A percentile compares a stretch with the other conserved stretches of the same genome.
Evolutionary conservation across 441 rosid species (phyloP).

Genomic region (Euphorbia celastroides): DNA sequence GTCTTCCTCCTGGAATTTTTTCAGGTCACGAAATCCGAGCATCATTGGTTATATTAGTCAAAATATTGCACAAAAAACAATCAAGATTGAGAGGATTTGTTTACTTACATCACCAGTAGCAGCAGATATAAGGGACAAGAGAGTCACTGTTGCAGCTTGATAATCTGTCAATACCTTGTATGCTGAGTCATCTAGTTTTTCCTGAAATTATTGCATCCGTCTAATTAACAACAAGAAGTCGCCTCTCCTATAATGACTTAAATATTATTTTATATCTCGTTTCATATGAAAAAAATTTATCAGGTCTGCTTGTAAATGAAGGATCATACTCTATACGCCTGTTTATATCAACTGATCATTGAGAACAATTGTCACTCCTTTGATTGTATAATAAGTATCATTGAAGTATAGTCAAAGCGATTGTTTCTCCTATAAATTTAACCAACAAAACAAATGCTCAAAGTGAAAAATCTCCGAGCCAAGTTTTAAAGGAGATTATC

Average conservation of each 20-base stretch:
- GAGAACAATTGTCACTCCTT: not conserved
- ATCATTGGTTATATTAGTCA: not conserved
- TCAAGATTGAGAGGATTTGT: not conserved
- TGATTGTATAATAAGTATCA: not conserved
- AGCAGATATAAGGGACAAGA: slow-evolving; percentile 69
- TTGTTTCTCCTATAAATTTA: too few relatives aligned
- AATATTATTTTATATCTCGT: not conserved
- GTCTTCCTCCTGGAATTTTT: slow-evolving; percentile 48
- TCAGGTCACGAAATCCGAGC: too few relatives aligned
- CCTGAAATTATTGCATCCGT: slow-evolving; percentile 38
- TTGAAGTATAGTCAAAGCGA: not conserved
- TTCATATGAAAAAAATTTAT: not conserved
- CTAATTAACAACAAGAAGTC: not conserved
- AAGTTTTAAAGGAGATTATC: too few relatives aligned
- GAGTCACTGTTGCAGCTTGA: slow-evolving; percentile 80
- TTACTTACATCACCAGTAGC: slow-evolving; percentile 65
- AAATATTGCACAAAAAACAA: not conserved
- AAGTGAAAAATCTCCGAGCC: too few relatives aligned
- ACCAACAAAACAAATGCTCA: too few relatives aligned
- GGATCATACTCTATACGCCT: not conserved
- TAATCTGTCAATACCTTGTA: slow-evolving; percentile 75
- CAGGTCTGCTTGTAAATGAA: not conserved
- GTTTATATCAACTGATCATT: too few relatives aligned
- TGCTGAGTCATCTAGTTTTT: slow-evolving; percentile 77
- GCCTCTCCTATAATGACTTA: not conserved